A percentile compares a stretch with the other conserved stretches of the same genome.
Evolutionary conservation across 202 grass and related monocot species (phyloP).

Genomic region (Digitaria exilis): DNA sequence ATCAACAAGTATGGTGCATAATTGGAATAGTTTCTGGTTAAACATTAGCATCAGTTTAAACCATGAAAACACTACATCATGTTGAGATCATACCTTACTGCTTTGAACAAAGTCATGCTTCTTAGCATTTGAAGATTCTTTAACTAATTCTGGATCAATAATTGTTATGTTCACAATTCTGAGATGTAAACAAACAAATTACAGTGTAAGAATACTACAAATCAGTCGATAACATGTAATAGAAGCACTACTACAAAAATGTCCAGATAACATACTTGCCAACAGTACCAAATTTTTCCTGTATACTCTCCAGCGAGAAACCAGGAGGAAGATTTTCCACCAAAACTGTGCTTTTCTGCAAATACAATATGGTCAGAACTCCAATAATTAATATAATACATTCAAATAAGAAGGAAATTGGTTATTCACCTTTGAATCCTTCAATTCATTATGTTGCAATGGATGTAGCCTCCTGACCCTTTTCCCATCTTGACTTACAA

Average conservation of each 20-base stretch:
- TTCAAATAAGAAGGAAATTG: background rate
- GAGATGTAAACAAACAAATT: conserved; percentile 31
- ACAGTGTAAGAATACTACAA: conserved; percentile 33
- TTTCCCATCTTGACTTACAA: conserved; percentile 87
- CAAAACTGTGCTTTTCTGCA: conserved; percentile 70
- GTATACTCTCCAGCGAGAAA: conserved; percentile 68
- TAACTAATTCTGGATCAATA: conserved; percentile 53
- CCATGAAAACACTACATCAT: background rate
- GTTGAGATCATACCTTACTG: conserved; percentile 67
- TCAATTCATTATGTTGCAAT: conserved; percentile 48
- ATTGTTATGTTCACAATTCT: conserved; percentile 81
- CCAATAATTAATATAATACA: conserved; percentile 22
- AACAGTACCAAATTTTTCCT: conserved; percentile 58
- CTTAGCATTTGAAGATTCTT: conserved; percentile 48
- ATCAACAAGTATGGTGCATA: background rate
- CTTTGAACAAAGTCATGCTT: conserved; percentile 53
- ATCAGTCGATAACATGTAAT: conserved; percentile 4
- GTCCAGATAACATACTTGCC: conserved; percentile 68
- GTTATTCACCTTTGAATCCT: conserved; percentile 63
- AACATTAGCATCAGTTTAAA: conserved; percentile 17
- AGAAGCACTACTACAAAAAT: background rate
- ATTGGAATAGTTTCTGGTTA: background rate
- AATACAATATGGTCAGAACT: conserved; percentile 33
- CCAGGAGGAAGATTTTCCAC: conserved; percentile 83
- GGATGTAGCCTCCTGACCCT: conserved; percentile 72